Conservation (phyloP, 352 stramenopile species). For the Phytopythium cucurbitacearum region DNA sequence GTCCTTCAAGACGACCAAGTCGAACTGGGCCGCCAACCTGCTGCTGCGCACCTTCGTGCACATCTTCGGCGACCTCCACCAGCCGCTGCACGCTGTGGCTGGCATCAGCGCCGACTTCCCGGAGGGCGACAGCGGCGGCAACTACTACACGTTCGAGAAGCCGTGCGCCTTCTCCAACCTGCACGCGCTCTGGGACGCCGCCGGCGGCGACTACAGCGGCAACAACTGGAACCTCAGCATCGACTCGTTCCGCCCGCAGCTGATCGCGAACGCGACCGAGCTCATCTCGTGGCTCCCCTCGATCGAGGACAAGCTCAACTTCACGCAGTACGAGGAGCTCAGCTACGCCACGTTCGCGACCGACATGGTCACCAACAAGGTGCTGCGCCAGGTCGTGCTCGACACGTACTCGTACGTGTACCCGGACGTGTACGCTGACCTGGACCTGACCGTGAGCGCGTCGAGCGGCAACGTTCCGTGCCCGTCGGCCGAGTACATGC, state of each 20-base stretch:
- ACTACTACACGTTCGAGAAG: slow-evolving; percentile 45
- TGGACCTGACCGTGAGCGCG: slow-evolving; percentile 24
- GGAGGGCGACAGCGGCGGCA: slow-evolving; percentile 48
- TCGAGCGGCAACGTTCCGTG: slow-evolving; percentile 21
- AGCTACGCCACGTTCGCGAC: slow-evolving; percentile 29
- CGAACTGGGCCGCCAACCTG: slow-evolving; percentile 56
- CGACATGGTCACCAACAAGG: slow-evolving; percentile 21
- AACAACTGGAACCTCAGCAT: slow-evolving; percentile 50
- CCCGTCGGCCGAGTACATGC: slow-evolving; percentile 31
- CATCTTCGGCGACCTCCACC: slow-evolving; percentile 60
- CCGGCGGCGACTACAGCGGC: slow-evolving; percentile 38
- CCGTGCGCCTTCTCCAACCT: slow-evolving; percentile 58
- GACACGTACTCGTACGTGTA: slow-evolving; percentile 47
- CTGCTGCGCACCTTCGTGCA: slow-evolving; percentile 66
- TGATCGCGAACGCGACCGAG: slow-evolving; percentile 38
- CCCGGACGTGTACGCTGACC: slow-evolving; percentile 29
- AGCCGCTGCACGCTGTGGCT: slow-evolving; percentile 50
- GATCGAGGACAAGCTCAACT: slow-evolving; percentile 31
- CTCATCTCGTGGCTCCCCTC: slow-evolving; percentile 32
- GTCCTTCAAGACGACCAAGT: slow-evolving; percentile 59
- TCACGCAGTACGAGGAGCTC: slow-evolving; percentile 31
- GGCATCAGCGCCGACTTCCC: slow-evolving; percentile 44
- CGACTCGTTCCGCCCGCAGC: slow-evolving; percentile 14
- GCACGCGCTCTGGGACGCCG: slow-evolving; percentile 60
- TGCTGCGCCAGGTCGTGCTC: slow-evolving; percentile 26